Conservation (phyloP, 163 green algal species). For the Scenedesmus sp. region DNA sequence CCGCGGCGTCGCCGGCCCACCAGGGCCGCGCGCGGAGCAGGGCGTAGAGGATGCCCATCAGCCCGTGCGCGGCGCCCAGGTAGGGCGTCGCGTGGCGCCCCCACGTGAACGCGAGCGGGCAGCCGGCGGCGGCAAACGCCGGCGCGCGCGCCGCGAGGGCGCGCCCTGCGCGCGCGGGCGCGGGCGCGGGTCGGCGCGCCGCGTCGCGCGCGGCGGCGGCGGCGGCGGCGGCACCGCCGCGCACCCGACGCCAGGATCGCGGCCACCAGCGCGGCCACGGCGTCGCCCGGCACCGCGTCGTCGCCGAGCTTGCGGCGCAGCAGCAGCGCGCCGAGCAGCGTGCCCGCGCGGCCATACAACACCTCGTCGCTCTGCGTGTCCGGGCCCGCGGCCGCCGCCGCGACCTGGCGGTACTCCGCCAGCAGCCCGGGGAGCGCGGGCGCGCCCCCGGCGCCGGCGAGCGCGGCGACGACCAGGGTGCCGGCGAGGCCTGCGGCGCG, state of each 20-base stretch:
- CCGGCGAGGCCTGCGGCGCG: too few species aligned
- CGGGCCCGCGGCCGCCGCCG: not conserved
- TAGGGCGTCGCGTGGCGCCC: slow-evolving; percentile 22
- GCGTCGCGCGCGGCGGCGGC: not conserved
- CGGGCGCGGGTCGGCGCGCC: too few species aligned
- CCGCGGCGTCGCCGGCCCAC: not conserved
- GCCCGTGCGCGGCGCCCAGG: slow-evolving; percentile 40
- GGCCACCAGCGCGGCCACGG: not conserved
- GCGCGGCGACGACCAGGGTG: too few species aligned
- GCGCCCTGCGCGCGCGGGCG: not conserved
- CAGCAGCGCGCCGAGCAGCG: slow-evolving; percentile 36
- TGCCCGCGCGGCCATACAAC: slow-evolving; percentile 33
- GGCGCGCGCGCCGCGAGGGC: not conserved
- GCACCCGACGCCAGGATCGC: slow-evolving; percentile 23
- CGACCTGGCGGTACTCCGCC: slow-evolving; percentile 1
- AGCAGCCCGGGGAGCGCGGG: slow-evolving; percentile 27
- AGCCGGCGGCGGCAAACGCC: not conserved
- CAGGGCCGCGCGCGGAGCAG: slow-evolving; percentile 35
- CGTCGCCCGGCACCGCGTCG: slow-evolving; percentile 15
- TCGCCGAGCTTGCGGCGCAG: slow-evolving; percentile 13
- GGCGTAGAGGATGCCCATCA: slow-evolving; percentile 45
- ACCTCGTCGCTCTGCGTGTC: slow-evolving; percentile 16
- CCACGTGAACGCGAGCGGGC: slow-evolving; percentile 24
- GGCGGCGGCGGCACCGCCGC: not conserved
- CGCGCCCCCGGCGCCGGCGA: too few species aligned